These are phyloP conservation scores for Coemansia sp. DNA, from an alignment of 192 early-diverging fungal genomes.

Conservation along the genomic window DNA sequence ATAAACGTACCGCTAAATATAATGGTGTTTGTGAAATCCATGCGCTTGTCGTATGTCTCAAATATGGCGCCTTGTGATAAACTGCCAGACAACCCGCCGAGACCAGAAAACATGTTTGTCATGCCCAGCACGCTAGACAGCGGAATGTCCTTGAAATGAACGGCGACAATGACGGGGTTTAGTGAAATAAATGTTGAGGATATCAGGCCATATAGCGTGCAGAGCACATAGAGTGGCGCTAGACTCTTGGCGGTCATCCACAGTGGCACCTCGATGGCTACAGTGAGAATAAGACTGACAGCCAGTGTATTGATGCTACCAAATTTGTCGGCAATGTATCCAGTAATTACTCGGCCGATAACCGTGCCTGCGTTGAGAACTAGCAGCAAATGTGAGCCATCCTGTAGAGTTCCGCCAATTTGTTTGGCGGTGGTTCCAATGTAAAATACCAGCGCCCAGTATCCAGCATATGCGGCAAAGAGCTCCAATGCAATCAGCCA, in stretches of 20 bases:
- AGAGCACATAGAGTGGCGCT: slow-evolving; percentile 26
- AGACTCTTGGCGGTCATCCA: slow-evolving; percentile 31
- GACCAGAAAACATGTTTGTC: slow-evolving; percentile 13
- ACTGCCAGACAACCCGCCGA: slow-evolving; percentile 27
- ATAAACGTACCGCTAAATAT: slow-evolving; percentile 38
- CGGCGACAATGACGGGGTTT: slow-evolving; percentile 33
- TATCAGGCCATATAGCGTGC: slow-evolving; percentile 35
- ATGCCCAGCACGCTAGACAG: slow-evolving; percentile 32
- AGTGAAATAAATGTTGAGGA: slow-evolving; percentile 38
- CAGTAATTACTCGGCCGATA: slow-evolving; percentile 29
- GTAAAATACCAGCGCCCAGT: slow-evolving; percentile 49
- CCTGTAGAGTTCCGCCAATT: slow-evolving; percentile 13
- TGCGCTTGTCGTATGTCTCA: slow-evolving; percentile 26
- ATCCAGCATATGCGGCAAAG: slow-evolving; percentile 27
- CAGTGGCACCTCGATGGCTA: slow-evolving; percentile 23
- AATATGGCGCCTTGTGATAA: slow-evolving; percentile 28
- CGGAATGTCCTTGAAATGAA: slow-evolving; percentile 7
- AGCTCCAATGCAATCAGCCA: slow-evolving; percentile 33
- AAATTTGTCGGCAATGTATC: slow-evolving; percentile 27
- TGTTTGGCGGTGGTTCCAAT: slow-evolving; percentile 30
- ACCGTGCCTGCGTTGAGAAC: slow-evolving; percentile 32
- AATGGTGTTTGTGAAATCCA: slow-evolving; percentile 33
- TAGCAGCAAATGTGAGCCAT: slow-evolving; percentile 21
- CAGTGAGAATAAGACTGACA: slow-evolving; percentile 16
- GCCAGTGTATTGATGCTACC: slow-evolving; percentile 38